Base-by-base conservation (phyloP, 2,329 filamentous ascomycete species). In the Macrophomina phaseolina region DNA sequence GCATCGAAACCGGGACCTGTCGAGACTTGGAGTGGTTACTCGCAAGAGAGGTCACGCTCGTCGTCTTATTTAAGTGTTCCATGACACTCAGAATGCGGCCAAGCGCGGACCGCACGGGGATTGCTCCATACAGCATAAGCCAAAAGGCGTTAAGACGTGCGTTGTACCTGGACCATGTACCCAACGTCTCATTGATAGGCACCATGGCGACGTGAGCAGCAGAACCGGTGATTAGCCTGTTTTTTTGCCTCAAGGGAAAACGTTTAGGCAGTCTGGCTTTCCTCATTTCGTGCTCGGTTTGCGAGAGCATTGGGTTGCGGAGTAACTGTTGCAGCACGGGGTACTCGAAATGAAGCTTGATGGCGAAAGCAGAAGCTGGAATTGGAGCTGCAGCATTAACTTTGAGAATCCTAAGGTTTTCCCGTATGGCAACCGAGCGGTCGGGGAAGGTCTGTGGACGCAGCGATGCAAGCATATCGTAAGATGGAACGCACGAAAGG, bases 81-180 rank as follows among this genome's bases (percentile, higher is more conserved):
- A 49, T 49, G 58, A 38, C 58, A 49, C 46, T 18, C 58, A 49
- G 32, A 58, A 30, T 14, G 11, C 23, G 55, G 55, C 38, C 42
- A 61, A 48, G 58, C 58, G 58, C 42, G 58, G 45, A 49, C 32
- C 42, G 32, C 58, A 62, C 58, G 45, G 58, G 58, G 46, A 30
- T 49, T 49, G 58, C 58, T 62, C 58, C 30, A 62, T 49, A 23
- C 30, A 62, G 58, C 58, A 62, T 62, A 30, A 4, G n/a, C 58
- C 58, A 11, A 49, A 49, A 46, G 12, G 28, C 42, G 58, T 62
- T 38, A 62, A 49, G 58, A 62, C 58, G n/a, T 62, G 58, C 58
- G 14, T 62, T 62, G 42, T 49, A 62, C 42, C 58, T 61, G 42
- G 42, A 28, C 58, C 58, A 61, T 36, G 58, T 62, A 62, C 32